Percentiles rank a stretch among this genome's conserved stretches.
Evolutionary conservation across 495 filamentous ascomycete genomes (phyloP).

Genomic region (Daldinia childiae): DNA sequence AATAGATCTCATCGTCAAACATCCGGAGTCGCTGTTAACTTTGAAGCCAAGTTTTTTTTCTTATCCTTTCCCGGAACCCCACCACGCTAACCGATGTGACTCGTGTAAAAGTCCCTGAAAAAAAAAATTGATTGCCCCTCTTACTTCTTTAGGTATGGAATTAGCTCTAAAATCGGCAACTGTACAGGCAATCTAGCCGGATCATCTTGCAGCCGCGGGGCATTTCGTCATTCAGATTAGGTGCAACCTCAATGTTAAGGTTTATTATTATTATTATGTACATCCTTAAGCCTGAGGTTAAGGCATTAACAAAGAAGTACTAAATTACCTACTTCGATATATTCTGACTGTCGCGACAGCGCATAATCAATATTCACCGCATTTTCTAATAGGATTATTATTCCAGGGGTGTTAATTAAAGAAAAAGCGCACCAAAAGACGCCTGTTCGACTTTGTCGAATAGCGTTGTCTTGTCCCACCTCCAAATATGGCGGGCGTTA

Average conservation of each 20-base stretch:
- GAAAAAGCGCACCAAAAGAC: background rate
- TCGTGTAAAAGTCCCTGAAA: constrained; percentile 17
- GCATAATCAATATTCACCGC: background rate
- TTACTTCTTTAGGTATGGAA: constrained; percentile 26
- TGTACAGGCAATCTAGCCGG: constrained; percentile 7
- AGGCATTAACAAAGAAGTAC: background rate
- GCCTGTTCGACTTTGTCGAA: constrained; percentile 18
- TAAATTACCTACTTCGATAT: background rate
- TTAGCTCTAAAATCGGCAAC: constrained; percentile 20
- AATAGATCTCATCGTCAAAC: constrained; percentile 22
- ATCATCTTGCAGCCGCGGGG: constrained; percentile 32
- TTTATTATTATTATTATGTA: too few species aligned
- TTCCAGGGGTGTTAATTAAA: background rate
- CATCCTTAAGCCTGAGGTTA: background rate
- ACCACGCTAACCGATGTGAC: constrained; percentile 17
- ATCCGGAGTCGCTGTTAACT: constrained; percentile 15
- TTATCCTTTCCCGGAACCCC: constrained; percentile 8
- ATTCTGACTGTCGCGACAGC: background rate
- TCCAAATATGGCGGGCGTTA: constrained; percentile 48
- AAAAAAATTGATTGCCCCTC: constrained; percentile 43
- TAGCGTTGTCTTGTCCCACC: constrained; percentile 5
- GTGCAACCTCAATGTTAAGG: background rate
- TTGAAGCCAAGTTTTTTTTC: constrained; percentile 27
- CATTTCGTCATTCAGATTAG: constrained; percentile 38
- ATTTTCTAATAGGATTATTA: background rate